A percentile compares a stretch with the other conserved stretches of the same genome.
Conservation (phyloP, 2,329 filamentous ascomycete species). For the Tetracladium maxilliforme region DNA sequence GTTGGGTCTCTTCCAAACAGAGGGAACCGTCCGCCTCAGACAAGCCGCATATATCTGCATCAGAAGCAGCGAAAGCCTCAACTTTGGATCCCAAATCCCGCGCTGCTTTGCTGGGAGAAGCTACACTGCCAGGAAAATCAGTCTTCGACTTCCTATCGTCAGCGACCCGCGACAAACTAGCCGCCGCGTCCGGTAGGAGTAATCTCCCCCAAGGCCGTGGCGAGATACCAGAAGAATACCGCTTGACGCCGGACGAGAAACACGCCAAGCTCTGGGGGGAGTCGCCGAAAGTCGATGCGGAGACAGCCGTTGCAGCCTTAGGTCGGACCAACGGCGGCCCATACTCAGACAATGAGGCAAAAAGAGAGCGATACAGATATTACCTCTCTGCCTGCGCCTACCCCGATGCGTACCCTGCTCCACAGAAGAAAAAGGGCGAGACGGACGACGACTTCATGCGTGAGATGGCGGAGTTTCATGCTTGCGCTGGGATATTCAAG, state of each 20-base stretch:
- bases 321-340: conserved; percentile 52
- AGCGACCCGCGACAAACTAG: conserved; percentile 63
- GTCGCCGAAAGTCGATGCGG: conserved; percentile 50
- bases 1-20: conserved; percentile 54
- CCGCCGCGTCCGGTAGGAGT: conserved; percentile 55
- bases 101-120: conserved; percentile 69
- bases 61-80: conserved; percentile 66
- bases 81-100: conserved; percentile 62
- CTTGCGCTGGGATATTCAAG: conserved; percentile 69
- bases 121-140: conserved; percentile 74
- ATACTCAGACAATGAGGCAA: conserved; percentile 69
- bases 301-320: conserved; percentile 54
- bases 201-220: conserved; percentile 67
- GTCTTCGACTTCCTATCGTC: conserved; percentile 87
- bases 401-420: too few species aligned
- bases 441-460: conserved; percentile 61
- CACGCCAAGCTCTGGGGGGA: conserved; percentile 40
- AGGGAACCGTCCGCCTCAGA: conserved; percentile 19
- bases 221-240: conserved; percentile 54
- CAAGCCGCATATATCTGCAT: conserved; percentile 48
- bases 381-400: conserved; percentile 57
- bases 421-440: too few species aligned
- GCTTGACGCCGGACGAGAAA: conserved; percentile 46
- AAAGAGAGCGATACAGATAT: conserved; percentile 63
- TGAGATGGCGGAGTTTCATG: conserved; percentile 62